Evolutionary conservation across 2,329 filamentous ascomycete genomes (phyloP).

Genomic region (Fusarium falciforme): DNA sequence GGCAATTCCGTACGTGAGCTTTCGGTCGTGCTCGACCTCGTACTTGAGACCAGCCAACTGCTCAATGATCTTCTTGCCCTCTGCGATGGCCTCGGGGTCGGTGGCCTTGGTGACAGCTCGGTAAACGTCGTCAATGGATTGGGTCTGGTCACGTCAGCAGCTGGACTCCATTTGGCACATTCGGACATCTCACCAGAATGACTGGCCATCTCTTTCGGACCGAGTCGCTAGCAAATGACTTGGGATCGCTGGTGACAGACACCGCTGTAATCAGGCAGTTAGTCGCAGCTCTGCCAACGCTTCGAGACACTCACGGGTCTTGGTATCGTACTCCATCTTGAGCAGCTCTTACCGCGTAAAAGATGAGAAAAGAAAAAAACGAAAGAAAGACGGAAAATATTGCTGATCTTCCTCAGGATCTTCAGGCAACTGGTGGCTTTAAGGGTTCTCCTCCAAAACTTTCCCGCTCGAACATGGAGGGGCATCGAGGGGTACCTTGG

Average conservation of each 20-base stretch:
- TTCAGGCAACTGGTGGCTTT: conserved; percentile 19
- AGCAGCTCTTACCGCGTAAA: neutral
- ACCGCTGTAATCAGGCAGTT: conserved; percentile 64
- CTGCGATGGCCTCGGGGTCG: conserved; percentile 73
- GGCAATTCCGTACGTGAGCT: conserved; percentile 71
- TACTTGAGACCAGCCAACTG: conserved; percentile 89
- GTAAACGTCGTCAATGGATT: conserved; percentile 95
- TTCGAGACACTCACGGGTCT: conserved; percentile 68
- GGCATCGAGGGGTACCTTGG: conserved; percentile 43
- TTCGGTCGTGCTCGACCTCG: conserved; percentile 89
- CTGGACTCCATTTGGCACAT: neutral
- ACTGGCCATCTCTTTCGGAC: conserved; percentile 92
- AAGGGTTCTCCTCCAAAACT: conserved; percentile 12
- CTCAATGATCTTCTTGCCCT: conserved; percentile 88
- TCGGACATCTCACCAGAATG: conserved; percentile 76
- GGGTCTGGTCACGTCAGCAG: conserved; percentile 68
- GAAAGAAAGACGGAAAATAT: neutral
- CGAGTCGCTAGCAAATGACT: conserved; percentile 88
- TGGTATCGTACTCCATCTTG: conserved; percentile 79
- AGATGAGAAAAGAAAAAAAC: neutral
- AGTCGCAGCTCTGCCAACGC: conserved; percentile 10
- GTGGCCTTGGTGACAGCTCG: conserved; percentile 71
- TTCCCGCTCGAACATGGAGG: conserved; percentile 36
- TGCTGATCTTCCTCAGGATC: conserved; percentile 17
- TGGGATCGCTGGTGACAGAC: conserved; percentile 83